These are phyloP conservation scores for Fusarium denticulatum DNA, from an alignment of 2,329 filamentous ascomycete genomes.

Conservation along the genomic window DNA sequence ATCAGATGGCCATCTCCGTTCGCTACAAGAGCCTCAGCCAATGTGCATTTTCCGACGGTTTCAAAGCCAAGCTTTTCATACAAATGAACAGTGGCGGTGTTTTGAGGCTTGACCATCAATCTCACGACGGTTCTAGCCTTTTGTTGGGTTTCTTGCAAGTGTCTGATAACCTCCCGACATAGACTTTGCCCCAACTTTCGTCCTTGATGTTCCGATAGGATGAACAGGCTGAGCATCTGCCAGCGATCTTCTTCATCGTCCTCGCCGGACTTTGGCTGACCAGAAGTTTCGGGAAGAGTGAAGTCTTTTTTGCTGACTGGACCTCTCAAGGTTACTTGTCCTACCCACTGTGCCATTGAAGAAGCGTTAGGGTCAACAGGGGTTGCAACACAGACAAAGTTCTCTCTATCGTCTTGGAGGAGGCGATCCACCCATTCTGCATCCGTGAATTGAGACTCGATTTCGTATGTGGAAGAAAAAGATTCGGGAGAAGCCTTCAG, in stretches of 20 bases:
- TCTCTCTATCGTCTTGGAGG: neutral
- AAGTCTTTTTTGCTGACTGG: neutral
- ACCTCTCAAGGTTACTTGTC: neutral
- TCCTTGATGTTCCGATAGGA: neutral
- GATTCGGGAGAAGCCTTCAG: accelerated
- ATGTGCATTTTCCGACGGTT: neutral
- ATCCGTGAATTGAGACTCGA: neutral
- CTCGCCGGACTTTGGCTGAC: accelerated
- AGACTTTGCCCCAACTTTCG: neutral
- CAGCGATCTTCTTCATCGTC: neutral
- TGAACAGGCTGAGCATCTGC: neutral
- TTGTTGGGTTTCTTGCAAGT: neutral
- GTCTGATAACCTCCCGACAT: neutral
- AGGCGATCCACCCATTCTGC: neutral
- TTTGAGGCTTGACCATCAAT: neutral
- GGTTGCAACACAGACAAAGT: neutral
- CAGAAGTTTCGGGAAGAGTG: accelerated
- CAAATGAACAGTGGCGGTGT: neutral
- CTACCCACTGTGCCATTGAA: accelerated
- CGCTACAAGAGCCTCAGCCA: neutral
- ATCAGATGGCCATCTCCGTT: neutral
- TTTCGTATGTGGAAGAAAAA: neutral
- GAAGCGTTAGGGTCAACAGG: accelerated
- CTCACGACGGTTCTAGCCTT: neutral
- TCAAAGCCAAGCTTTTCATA: neutral